phyloP scores from a whole-genome alignment of 208 protist species.

The Acanthamoeba lenticulata region DNA sequence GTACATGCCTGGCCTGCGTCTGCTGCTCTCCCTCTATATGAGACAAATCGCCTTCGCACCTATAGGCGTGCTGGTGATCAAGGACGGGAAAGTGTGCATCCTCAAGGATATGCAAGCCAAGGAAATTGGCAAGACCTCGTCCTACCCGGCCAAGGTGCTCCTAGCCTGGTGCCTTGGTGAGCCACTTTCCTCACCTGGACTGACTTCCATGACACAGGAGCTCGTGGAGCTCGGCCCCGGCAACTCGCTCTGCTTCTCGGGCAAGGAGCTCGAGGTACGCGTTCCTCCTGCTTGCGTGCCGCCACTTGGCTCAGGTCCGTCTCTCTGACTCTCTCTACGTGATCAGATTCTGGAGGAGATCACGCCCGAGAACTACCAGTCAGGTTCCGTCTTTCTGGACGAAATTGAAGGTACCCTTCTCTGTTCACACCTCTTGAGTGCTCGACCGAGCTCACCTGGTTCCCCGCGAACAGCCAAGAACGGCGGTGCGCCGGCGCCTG shows the following conservation, averaged over 20 bases:
- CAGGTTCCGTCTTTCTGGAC: constrained; percentile 50
- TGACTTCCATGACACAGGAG: background rate
- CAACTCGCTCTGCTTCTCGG: constrained; percentile 65
- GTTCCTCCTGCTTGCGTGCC: background rate
- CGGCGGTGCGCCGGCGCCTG: background rate
- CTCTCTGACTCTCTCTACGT: too few species aligned
- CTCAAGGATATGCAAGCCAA: constrained; percentile 70
- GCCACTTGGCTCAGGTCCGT: too few species aligned
- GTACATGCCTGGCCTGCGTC: background rate
- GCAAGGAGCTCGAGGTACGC: constrained; percentile 64
- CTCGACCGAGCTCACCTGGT: background rate
- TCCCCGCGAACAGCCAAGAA: background rate
- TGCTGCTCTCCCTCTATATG: background rate
- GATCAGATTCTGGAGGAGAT: constrained; percentile 57
- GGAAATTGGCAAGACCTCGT: constrained; percentile 62
- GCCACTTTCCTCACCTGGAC: too few species aligned
- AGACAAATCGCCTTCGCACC: too few species aligned
- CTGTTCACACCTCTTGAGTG: background rate
- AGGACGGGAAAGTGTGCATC: constrained; percentile 45
- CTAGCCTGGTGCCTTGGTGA: too few species aligned
- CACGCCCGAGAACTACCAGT: constrained; percentile 56
- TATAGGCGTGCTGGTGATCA: constrained; percentile 61
- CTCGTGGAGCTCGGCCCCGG: constrained; percentile 33
- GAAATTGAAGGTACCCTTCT: constrained; percentile 22
- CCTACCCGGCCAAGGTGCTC: constrained; percentile 37